Base-by-base conservation (phyloP, 2,329 filamentous ascomycete species). In the Cephalotrichum gorgonifer region DNA sequence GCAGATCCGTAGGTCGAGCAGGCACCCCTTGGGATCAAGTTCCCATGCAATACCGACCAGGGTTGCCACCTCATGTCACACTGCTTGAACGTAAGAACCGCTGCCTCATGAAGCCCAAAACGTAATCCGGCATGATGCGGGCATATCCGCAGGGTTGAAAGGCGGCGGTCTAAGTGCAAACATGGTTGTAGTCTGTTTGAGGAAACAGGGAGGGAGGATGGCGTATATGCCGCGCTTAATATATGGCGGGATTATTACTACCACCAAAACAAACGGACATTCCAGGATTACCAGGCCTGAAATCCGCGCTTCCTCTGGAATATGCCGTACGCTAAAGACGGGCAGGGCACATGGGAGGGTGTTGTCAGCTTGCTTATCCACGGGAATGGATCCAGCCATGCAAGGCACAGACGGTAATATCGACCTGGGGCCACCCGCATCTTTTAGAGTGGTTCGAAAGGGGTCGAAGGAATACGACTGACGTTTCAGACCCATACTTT, bases 401-500 rank as follows among this genome's bases (percentile, higher is more conserved):
- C 26, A 23, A 26, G 22, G 46, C 46, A 48, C 46, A 48, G 46
- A 48, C 38, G 26, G n/a, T 11, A 20, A 12, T 20, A 41, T 43
- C 27, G 25, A 48, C 38, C 26, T 48, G 46, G 46, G 15, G 39
- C 23, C 33, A 33, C 14, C 25, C 25, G 39, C 27, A 48, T 26
- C 26, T 48, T 48, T 38, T 48, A 35, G 46, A 48, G 43, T 43
- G 26, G 43, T 48, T 42, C 27, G 33, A 47, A n/a, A n/a, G n/a
- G 45, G 45, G 45, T 31, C 11, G 9, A 26, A 7, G 25, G 33
- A 15, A 28, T 26, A 30, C n/a, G 35, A 17, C 17, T 38, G 30
- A 27, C 38, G 46, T 48, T 48, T 48, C 46, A 48, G 46, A 33
- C 22, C 14, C 27, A 15, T 22, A 25, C 20, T 33, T 38, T 48